Evolutionary conservation across 1,284 basidiomycete species (phyloP).

Genomic region (Ceratobasidium sp.): DNA sequence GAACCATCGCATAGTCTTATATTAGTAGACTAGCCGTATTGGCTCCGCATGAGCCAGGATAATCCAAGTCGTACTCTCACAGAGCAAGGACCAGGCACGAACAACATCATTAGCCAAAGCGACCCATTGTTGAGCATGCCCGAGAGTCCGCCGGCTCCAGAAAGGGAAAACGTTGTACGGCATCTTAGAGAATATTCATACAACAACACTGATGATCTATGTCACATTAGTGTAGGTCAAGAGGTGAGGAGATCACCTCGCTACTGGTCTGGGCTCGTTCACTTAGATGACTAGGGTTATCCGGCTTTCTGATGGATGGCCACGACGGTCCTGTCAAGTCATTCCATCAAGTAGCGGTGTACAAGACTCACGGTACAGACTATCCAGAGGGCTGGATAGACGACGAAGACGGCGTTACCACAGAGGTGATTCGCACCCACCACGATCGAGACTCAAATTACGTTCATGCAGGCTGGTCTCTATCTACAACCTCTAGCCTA

Average conservation of each 20-base stretch:
- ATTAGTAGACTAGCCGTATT: no score
- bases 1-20: not conserved
- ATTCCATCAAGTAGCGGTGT: not conserved
- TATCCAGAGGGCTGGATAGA: not conserved
- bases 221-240: not conserved
- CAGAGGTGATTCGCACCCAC: not conserved
- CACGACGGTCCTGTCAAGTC: not conserved
- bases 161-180: no score
- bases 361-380: not conserved
- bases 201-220: no score
- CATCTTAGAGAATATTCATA: no score
- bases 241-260: not conserved
- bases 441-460: conserved; percentile 24
- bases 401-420: not conserved
- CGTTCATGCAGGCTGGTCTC: conserved; percentile 32
- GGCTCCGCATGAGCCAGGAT: no score
- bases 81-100: no score
- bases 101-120: no score
- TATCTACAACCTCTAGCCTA: not conserved
- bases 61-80: no score
- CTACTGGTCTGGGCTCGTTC: not conserved
- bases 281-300: not conserved
- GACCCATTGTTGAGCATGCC: no score
- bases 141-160: no score
- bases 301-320: not conserved